A percentile compares a stretch with the other conserved stretches of the same genome.
These are phyloP conservation scores for Epichloe sylvatica DNA, from an alignment of 2,329 filamentous ascomycete genomes.

Conservation along the genomic window DNA sequence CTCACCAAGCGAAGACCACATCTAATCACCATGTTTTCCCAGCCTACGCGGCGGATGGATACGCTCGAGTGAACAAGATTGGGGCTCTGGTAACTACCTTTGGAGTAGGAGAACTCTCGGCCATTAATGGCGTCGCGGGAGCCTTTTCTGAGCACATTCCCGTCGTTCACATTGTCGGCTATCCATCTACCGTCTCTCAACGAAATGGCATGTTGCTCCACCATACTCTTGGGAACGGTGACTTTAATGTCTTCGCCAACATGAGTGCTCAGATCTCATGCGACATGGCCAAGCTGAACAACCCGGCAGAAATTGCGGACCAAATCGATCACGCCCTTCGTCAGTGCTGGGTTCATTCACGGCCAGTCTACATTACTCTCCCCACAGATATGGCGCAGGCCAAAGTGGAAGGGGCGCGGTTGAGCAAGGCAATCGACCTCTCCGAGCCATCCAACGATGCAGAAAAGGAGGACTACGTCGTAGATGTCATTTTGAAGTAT, in stretches of 20 bases:
- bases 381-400: conserved; percentile 68
- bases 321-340: conserved; percentile 67
- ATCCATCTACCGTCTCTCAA: conserved; percentile 34
- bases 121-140: conserved; percentile 61
- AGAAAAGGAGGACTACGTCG: conserved; percentile 68
- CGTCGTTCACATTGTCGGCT: conserved; percentile 53
- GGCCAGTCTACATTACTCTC: conserved; percentile 72
- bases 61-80: conserved; percentile 59
- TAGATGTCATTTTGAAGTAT: conserved; percentile 61
- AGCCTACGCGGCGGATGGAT: conserved; percentile 71
- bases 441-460: conserved; percentile 48
- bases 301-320: conserved; percentile 53
- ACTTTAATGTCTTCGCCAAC: conserved; percentile 70
- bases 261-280: conserved; percentile 64
- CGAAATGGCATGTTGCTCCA: conserved; percentile 39
- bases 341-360: conserved; percentile 58
- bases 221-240: conserved; percentile 62
- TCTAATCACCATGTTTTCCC: conserved; percentile 10
- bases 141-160: conserved; percentile 60
- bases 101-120: conserved; percentile 61
- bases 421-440: conserved; percentile 59
- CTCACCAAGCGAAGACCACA: background rate
- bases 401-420: conserved; percentile 59
- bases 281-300: conserved; percentile 54
- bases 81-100: conserved; percentile 61